Percentiles rank a stretch among this genome's conserved stretches.
Evolutionary conservation across 768 basidiomycete species (phyloP).

Genomic region (Scleroderma bovista): DNA sequence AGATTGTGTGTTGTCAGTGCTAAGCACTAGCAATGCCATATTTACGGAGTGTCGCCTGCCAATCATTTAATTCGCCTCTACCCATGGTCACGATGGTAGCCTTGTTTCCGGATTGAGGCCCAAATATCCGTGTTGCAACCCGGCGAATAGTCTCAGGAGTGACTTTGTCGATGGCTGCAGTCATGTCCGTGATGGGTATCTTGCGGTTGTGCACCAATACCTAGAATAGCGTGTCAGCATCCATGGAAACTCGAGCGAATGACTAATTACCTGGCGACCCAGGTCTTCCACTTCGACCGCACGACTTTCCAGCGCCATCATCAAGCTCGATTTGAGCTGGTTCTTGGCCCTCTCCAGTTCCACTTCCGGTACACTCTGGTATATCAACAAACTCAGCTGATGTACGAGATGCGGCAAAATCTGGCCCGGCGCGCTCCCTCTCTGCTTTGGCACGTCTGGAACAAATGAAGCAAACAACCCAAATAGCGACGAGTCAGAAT

Average conservation of each 20-base stretch:
- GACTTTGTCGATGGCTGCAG: constrained; percentile 74
- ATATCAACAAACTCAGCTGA: constrained; percentile 78
- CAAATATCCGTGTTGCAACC: constrained; percentile 74
- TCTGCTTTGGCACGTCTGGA: constrained; percentile 50
- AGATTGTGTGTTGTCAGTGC: not conserved
- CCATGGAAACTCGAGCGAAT: not conserved
- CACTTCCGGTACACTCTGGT: constrained; percentile 53
- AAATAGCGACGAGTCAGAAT: constrained; percentile 89
- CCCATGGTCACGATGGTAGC: constrained; percentile 85
- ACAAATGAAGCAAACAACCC: constrained; percentile 86
- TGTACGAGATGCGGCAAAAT: constrained; percentile 83
- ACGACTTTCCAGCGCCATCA: constrained; percentile 92
- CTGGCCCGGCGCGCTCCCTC: constrained; percentile 59
- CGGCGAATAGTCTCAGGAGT: constrained; percentile 63
- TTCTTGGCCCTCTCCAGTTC: constrained; percentile 91
- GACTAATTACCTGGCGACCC: constrained; percentile 67
- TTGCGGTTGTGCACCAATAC: constrained; percentile 83
- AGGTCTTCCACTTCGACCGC: constrained; percentile 85
- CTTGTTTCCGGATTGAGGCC: constrained; percentile 52
- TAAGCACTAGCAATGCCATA: constrained; percentile 53
- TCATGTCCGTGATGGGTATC: constrained; percentile 88
- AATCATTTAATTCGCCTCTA: constrained; percentile 68
- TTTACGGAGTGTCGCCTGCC: constrained; percentile 55
- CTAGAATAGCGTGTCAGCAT: constrained; percentile 30
- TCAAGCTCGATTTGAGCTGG: constrained; percentile 85